Evolutionary conservation across 2,329 filamentous ascomycete genomes (phyloP).

Genomic region (Lecanoromycetidae sp.): DNA sequence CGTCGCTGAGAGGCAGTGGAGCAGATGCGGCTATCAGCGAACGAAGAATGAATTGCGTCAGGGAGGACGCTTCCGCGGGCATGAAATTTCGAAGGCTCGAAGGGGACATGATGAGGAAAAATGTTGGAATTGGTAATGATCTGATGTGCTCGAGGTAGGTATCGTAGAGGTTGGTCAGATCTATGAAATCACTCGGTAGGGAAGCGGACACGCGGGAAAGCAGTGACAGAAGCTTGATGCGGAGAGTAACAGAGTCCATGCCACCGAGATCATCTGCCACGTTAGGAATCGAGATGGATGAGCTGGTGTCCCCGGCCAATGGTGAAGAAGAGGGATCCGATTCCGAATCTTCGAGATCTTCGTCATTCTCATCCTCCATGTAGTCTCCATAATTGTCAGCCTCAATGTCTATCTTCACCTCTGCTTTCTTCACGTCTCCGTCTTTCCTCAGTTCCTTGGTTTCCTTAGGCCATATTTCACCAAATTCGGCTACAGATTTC

Average conservation of each 20-base stretch:
- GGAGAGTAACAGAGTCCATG: conserved; percentile 30
- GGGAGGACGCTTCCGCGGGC: conserved; percentile 33
- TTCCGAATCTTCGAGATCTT: conserved; percentile 18
- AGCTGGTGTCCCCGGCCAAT: conserved; percentile 10
- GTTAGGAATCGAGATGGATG: conserved; percentile 20
- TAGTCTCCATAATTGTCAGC: conserved; percentile 37
- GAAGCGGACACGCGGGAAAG: conserved; percentile 29
- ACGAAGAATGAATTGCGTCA: conserved; percentile 42
- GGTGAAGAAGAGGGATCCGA: not conserved
- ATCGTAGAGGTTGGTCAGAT: conserved; percentile 29
- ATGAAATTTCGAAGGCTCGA: conserved; percentile 33
- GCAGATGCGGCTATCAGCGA: conserved; percentile 36
- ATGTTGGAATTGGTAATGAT: conserved; percentile 33
- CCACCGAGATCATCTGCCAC: conserved; percentile 28
- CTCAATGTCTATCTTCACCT: conserved; percentile 34
- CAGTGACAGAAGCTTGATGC: conserved; percentile 34
- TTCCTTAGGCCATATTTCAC: conserved; percentile 34
- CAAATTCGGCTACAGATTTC: conserved; percentile 31
- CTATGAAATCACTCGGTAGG: conserved; percentile 22
- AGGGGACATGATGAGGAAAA: conserved; percentile 34
- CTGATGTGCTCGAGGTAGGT: conserved; percentile 37
- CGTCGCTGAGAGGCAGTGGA: conserved; percentile 29
- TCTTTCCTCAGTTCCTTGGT: conserved; percentile 27
- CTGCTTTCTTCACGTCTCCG: conserved; percentile 28
- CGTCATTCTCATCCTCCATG: conserved; percentile 27